Evolutionary conservation across 768 basidiomycete genomes (phyloP), one percentile per base, ranked within the genome.

Genomic region (Hygrophorus russula): DNA sequence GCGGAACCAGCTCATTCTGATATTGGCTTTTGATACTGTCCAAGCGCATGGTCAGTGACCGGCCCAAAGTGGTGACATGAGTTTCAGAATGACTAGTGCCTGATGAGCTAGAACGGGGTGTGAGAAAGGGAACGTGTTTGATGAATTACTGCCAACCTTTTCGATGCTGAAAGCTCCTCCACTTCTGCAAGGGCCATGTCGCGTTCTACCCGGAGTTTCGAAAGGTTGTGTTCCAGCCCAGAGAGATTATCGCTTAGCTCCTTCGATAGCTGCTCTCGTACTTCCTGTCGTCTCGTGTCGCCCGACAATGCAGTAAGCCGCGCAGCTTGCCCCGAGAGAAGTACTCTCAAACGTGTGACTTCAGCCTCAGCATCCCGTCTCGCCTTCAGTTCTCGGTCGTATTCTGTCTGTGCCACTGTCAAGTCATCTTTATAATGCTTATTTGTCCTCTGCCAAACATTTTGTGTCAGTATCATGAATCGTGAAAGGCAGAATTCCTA

Each of bases 171-270:
- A 28, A 99, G 69, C 62, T 97, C 92, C 56, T 94, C 92, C 30
- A 98, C 78, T 59, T 99, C 94, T 0, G 91, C 92, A 45, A 97
- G 62, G 9, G 88, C 76, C 66, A 98, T 76, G 53, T 98, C 96
- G 24, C 94, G 72, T 59, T 99, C 88, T 0, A 80, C 88, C 56
- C 78, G 83, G 42, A 99, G 67, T 52, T 82, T 83, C 6, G 90
- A 89, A 5, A 98, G 66, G 55, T 94, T 84, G 36, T 76, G 76
- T 64, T 93, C 92, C 39, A 98, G 70, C 4, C 72, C 79, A 39
- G 76, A 74, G 33, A 99, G 67, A 51, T 72, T 87, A 47, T 79
- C 76, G 45, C 73, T 71, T 19, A 96, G 67, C 54, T 97, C 87
- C 49, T 82, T 79, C 4, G 82, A 79, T 41, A 88, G 59, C 48